Percentiles rank a stretch among this genome's conserved stretches.
Conservation (phyloP, 2,329 filamentous ascomycete genomes). For the Orbilia javanica region DNA sequence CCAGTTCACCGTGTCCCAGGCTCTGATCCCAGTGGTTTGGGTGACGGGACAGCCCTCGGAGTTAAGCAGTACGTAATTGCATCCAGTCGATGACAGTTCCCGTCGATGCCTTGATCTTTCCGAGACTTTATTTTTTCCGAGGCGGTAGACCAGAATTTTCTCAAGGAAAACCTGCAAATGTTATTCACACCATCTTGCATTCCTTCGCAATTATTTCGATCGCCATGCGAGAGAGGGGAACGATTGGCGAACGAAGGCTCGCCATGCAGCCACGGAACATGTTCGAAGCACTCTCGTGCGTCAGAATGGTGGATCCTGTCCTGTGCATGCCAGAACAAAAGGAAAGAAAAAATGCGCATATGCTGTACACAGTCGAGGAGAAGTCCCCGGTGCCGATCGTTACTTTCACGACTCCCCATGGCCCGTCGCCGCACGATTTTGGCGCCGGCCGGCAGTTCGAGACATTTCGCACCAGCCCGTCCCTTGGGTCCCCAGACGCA, state of each 20-base stretch:
- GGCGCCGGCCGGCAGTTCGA: constrained; percentile 43
- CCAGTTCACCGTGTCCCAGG: constrained; percentile 36
- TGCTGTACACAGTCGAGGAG: constrained; percentile 11
- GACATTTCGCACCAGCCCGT: constrained; percentile 39
- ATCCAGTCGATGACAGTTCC: constrained; percentile 44
- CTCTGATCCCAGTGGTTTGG: constrained; percentile 54
- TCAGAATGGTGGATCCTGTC: constrained; percentile 55
- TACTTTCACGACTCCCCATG: constrained; percentile 43
- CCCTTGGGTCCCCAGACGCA: constrained; percentile 21
- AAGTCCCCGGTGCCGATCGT: constrained; percentile 58
- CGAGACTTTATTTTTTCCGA: constrained; percentile 45
- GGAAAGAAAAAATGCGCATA: constrained; percentile 34
- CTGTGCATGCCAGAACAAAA: constrained; percentile 54
- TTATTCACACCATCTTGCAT: constrained; percentile 58
- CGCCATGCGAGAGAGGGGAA: constrained; percentile 57
- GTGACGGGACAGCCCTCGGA: constrained; percentile 55
- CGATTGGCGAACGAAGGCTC: constrained; percentile 57
- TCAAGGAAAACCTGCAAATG: constrained; percentile 38
- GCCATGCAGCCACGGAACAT: constrained; percentile 59
- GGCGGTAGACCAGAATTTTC: constrained; percentile 32
- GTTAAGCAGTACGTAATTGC: constrained; percentile 55
- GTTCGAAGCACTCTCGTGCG: constrained; percentile 59
- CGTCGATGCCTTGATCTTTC: constrained; percentile 55
- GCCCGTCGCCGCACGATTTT: constrained; percentile 58
- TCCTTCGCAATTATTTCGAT: constrained; percentile 58